Base-by-base conservation (phyloP, 306 rosid species). In the Malus domestica region DNA sequence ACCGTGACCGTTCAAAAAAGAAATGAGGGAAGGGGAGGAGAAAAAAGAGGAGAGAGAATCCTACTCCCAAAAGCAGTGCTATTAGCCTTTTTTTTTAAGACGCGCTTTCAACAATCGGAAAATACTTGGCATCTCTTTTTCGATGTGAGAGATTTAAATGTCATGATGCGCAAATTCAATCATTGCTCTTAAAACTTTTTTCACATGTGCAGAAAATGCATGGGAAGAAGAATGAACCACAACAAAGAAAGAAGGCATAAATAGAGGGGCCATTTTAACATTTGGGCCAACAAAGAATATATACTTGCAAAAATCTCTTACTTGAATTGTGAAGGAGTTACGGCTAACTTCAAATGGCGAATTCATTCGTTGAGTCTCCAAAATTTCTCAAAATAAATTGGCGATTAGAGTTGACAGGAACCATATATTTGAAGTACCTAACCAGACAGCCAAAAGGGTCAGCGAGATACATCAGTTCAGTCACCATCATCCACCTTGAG, bases 391-490 rank as follows among this genome's bases (percentile, higher is more conserved):
- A 49, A 69, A 67, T 76, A 62, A 80, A 52, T 71, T 33, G 72
- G 62, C 58, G 68, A 74, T 49, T 72, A 3, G 57, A 64, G 40
- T 69, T 64, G 55, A 74, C 60, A 52, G 69, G n/a, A 55, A 19
- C 35, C 69, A 60, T 46, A 18, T 25, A 66, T 7, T 44, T 25
- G 27, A 54, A 61, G 80, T 32, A 79, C 70, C 81, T 65, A 82
- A 80, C 65, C 67, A 76, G 22, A 77, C 68, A 5, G 67, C 33
- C 61, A 67, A 64, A 70, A 22, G 14, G 54, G 61, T 83, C 66
- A 76, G 83, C 67, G 33, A 59, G 74, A 62, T 45, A 32, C 79
- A 78, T 61, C 70, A 13, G 66, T 74, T 65, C 70, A 69, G 75
- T 85, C 49, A 23, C 62, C 77, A 61, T 40, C 76, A 58, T 59